Conservation (phyloP, 192 early-diverging fungal species). For the Rhizoclosmatium globosum region DNA sequence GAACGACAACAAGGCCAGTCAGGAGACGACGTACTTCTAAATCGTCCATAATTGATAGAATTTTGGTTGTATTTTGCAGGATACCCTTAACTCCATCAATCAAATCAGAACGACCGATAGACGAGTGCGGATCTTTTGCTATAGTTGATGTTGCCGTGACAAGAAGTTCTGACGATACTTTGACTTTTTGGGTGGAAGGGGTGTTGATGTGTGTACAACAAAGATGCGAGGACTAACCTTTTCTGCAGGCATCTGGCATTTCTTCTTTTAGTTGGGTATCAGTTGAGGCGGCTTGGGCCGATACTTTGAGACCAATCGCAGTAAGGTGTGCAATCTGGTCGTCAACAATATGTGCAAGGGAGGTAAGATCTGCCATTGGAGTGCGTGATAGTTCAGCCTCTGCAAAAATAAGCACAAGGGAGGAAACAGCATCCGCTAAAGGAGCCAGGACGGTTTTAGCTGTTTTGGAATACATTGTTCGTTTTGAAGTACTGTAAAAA, state of each 20-base stretch:
- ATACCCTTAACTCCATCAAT: constrained; percentile 63
- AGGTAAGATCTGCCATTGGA: constrained; percentile 57
- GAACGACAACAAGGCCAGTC: constrained; percentile 22
- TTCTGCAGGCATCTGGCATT: constrained; percentile 55
- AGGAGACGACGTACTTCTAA: constrained; percentile 59
- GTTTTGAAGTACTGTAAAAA: background rate
- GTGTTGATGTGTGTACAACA: background rate
- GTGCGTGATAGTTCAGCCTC: constrained; percentile 54
- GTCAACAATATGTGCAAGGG: constrained; percentile 49
- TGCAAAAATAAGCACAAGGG: constrained; percentile 59
- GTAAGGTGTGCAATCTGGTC: constrained; percentile 56
- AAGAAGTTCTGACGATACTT: constrained; percentile 48
- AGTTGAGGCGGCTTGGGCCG: constrained; percentile 38
- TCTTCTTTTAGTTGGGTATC: constrained; percentile 47
- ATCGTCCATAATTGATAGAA: constrained; percentile 58
- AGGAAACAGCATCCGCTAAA: constrained; percentile 60
- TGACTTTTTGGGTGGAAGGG: constrained; percentile 43
- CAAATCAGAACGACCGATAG: constrained; percentile 46
- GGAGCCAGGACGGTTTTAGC: constrained; percentile 57
- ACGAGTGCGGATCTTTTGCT: constrained; percentile 48
- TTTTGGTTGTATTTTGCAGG: constrained; percentile 51
- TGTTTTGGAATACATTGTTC: constrained; percentile 45
- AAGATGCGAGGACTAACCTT: background rate
- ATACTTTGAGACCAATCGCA: constrained; percentile 45
- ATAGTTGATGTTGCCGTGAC: constrained; percentile 45